Base-by-base conservation (phyloP, 2,329 filamentous ascomycete species). In the Setomelanomma holmii region DNA sequence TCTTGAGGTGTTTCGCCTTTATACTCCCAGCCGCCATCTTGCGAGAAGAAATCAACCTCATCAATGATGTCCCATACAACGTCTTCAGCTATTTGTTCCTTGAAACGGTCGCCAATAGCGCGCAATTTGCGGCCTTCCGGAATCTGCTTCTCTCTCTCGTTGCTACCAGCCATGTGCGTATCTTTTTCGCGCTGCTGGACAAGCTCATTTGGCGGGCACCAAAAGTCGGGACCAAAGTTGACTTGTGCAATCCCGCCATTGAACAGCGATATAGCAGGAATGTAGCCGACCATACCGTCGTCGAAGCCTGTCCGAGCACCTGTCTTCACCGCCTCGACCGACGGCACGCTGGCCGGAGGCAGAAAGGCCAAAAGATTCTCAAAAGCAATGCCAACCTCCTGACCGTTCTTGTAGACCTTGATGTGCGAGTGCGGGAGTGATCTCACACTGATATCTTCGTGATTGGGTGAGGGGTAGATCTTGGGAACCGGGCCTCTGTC, bases 231-330 rank as follows among this genome's bases (percentile, higher is more conserved):
- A 1, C 95, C 93, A 70, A 99, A 97, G 75, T 97, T 97, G 65
- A 93, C 88, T 73, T 98, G 90, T 14, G 90, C 93, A 1, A 93
- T 89, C 20, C 93, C 95, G 45, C 93, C 93, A 39, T 90, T 87
- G 77, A 97, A 98, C 19, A 95, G 89, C 64, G 92, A 95, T 17
- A 99, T 86, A 19, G 93, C 91, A 1, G 95, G 95, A 69, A 96
- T 96, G 77, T 99, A 99, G 10, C 95, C 96, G 1, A 97, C 84
- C 82, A 95, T 90, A 30, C 93, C 95, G 68, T 99, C 95, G 69
- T 99, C 95, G 56, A 96, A 86, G 22, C 91, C 91, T 56, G 95
- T 89, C 43, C 95, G 82, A 16, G 90, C 91, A 11, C 90, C 91
- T 35, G 89, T 81, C 55, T 89, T 86, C 11, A 85, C 79, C 36